Conservation (phyloP, 768 basidiomycete genomes). For the Rhodotorula sphaerocarpa region DNA sequence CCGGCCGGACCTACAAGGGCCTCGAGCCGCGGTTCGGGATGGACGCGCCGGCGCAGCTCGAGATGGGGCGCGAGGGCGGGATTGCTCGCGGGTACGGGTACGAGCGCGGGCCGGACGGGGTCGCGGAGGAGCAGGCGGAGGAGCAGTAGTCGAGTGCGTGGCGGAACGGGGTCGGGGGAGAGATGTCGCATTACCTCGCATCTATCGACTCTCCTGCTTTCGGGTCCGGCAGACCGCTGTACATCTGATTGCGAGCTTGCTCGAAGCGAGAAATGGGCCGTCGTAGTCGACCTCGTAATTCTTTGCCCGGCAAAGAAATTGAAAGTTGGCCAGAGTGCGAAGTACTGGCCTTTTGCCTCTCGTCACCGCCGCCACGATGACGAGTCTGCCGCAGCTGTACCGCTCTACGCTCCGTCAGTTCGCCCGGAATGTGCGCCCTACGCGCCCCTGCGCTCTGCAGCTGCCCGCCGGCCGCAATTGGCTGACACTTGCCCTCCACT, state of each 20-base stretch:
- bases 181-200: too few relatives aligned
- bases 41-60: conserved; percentile 69
- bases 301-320: too few relatives aligned
- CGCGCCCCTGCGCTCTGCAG: too few relatives aligned
- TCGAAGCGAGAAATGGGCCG: too few relatives aligned
- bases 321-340: too few relatives aligned
- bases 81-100: conserved; percentile 74
- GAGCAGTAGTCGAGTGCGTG: background rate
- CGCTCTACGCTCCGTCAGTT: conserved; percentile 31
- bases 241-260: too few relatives aligned
- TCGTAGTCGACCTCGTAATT: too few relatives aligned
- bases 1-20: conserved; percentile 66
- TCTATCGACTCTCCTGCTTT: too few relatives aligned
- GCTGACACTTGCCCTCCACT: background rate
- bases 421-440: conserved; percentile 32
- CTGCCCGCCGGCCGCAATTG: background rate
- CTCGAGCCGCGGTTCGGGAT: conserved; percentile 68
- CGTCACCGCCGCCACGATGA: conserved; percentile 1
- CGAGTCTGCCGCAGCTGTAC: conserved; percentile 23
- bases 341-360: too few relatives aligned
- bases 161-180: too few relatives aligned
- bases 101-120: conserved; percentile 42
- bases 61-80: conserved; percentile 74
- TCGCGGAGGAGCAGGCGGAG: background rate
- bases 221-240: too few relatives aligned